A percentile compares a stretch with the other conserved stretches of the same genome.
Conservation (phyloP, 2,329 filamentous ascomycete species). For the Curvularia eragrostidis region DNA sequence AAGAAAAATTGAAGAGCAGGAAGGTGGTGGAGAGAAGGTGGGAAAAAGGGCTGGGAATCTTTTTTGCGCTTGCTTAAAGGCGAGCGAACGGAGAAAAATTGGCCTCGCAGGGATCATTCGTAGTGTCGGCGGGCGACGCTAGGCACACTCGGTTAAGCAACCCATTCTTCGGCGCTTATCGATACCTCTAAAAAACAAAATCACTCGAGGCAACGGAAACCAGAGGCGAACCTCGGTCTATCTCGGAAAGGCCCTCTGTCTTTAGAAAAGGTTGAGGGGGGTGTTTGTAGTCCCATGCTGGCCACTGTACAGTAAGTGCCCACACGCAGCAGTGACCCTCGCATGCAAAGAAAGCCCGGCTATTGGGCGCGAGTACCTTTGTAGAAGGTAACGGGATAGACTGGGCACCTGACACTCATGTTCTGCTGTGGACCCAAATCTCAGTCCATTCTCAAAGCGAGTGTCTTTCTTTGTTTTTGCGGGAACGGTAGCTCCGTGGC, state of each 20-base stretch:
- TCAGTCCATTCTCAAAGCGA: neutral
- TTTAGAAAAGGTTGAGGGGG: too few species aligned
- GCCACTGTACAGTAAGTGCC: neutral
- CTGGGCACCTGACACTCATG: constrained; percentile 4
- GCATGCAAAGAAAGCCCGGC: neutral
- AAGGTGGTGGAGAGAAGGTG: constrained; percentile 42
- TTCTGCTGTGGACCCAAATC: constrained; percentile 3
- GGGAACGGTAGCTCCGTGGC: neutral
- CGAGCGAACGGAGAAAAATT: constrained; percentile 24
- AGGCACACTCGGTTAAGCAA: constrained; percentile 21
- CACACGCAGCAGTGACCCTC: neutral
- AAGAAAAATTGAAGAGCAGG: constrained; percentile 34
- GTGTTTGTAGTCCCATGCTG: neutral
- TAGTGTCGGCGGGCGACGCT: constrained; percentile 17
- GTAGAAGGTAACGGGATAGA: neutral
- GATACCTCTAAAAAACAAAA: constrained; percentile 11
- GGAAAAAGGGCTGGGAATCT: constrained; percentile 29
- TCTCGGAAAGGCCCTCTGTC: neutral
- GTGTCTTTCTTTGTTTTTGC: neutral
- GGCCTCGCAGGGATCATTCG: constrained; percentile 18
- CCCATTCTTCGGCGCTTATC: constrained; percentile 17
- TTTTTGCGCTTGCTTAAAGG: constrained; percentile 23
- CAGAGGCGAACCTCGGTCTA: neutral
- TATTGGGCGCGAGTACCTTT: neutral
- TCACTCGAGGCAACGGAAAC: neutral